These are phyloP conservation scores for Aureobasidium sp. DNA, from an alignment of 2,329 filamentous ascomycete species.

Conservation along the genomic window DNA sequence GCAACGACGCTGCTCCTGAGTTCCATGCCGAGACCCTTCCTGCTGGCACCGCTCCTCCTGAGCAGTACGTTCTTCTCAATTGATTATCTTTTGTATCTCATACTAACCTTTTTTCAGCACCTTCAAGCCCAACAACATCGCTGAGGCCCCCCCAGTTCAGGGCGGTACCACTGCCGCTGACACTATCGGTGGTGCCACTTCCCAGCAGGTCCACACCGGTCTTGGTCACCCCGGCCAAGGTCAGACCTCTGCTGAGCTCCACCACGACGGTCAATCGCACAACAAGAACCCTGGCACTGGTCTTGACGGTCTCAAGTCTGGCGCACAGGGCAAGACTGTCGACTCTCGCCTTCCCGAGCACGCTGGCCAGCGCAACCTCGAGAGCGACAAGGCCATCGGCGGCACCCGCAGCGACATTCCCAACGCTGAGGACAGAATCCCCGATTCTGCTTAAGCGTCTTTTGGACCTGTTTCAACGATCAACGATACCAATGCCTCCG, in stretches of 20 bases:
- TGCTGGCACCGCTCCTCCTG: conserved; percentile 55
- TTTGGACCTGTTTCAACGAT: conserved; percentile 3
- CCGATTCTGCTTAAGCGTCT: conserved; percentile 20
- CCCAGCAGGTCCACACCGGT: conserved; percentile 47
- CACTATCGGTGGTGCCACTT: conserved; percentile 47
- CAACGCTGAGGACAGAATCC: conserved; percentile 31
- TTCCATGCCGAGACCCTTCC: conserved; percentile 57
- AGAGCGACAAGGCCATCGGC: conserved; percentile 27
- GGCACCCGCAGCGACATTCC: conserved; percentile 29
- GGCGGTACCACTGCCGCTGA: conserved; percentile 34
- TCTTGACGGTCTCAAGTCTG: conserved; percentile 36
- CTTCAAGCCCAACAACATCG: conserved; percentile 38
- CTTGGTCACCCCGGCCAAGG: conserved; percentile 47
- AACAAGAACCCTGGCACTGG: conserved; percentile 38
- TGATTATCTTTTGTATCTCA: not conserved
- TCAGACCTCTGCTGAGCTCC: conserved; percentile 42
- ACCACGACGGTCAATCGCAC: conserved; percentile 39
- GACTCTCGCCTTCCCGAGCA: conserved; percentile 30
- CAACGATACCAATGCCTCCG: conserved; percentile 13
- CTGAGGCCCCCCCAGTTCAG: conserved; percentile 36
- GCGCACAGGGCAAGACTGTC: conserved; percentile 20
- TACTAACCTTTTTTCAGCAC: conserved; percentile 23
- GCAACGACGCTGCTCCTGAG: conserved; percentile 54
- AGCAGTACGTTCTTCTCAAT: conserved; percentile 15
- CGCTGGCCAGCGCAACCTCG: conserved; percentile 33